phyloP scores from a whole-genome alignment of 2,329 filamentous ascomycete genomes.

The Fusarium papillatum region DNA sequence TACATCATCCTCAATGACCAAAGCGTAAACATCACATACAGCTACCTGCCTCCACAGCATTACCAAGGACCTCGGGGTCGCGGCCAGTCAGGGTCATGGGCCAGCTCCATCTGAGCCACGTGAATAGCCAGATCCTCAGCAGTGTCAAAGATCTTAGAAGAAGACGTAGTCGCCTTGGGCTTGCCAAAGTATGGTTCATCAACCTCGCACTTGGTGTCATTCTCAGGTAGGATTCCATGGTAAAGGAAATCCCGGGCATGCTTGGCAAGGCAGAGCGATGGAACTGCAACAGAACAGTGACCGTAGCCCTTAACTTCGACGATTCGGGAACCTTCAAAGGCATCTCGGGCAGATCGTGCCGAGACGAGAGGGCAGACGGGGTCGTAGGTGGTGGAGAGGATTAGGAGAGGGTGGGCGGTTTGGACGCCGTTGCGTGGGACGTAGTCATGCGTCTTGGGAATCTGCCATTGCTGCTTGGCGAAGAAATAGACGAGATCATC shows the following conservation, averaged over 20 bases:
- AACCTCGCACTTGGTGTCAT: conserved; percentile 52
- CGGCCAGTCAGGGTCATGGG: conserved; percentile 30
- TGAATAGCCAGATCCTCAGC: conserved; percentile 35
- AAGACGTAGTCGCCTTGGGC: conserved; percentile 5
- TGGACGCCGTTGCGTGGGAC: conserved; percentile 47
- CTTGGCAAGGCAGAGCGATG: conserved; percentile 52
- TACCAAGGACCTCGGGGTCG: neutral
- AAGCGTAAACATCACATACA: neutral
- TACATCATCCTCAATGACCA: neutral
- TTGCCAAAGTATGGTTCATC: conserved; percentile 54
- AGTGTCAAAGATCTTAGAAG: conserved; percentile 6
- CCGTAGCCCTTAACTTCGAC: conserved; percentile 59
- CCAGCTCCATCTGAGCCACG: conserved; percentile 32
- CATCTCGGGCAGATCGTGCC: conserved; percentile 50
- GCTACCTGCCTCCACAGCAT: neutral
- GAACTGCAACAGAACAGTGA: conserved; percentile 54
- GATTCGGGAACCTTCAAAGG: conserved; percentile 53
- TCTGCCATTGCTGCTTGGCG: conserved; percentile 47
- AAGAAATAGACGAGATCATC: conserved; percentile 48
- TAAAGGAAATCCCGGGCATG: conserved; percentile 53
- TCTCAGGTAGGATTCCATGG: conserved; percentile 53
- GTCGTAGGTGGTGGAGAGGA: conserved; percentile 49
- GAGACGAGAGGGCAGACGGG: conserved; percentile 66
- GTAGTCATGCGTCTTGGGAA: conserved; percentile 47
- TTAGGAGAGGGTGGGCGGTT: conserved; percentile 47